Evolutionary conservation across 2,329 filamentous ascomycete species (phyloP), one percentile per base, ranked within the genome.

Genomic region (Cercospora sojina): DNA sequence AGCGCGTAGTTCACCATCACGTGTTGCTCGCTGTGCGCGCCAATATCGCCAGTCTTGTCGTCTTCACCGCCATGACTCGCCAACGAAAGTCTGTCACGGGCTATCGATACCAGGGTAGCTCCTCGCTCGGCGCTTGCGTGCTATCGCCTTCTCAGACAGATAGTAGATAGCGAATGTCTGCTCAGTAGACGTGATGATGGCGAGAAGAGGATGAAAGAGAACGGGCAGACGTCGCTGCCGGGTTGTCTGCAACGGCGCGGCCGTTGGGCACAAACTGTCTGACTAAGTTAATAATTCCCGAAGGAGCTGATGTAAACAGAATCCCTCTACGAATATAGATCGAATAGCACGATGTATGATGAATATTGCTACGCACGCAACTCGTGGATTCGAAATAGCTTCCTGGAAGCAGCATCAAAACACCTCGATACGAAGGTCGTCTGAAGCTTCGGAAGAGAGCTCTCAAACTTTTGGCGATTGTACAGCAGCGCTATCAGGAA

Each of bases 101-200:
- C 58, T 60, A 60, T 47, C 58, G 38, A 57, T 57, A 57, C 58
- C 58, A 49, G 58, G 58, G 58, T 59, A 47, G 35, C 58, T 60
- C 20, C 20, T 47, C 23, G 32, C 25, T n/a, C 27, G 38, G 41
- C 58, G 35, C 35, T 43, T 29, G 58, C 58, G 35, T 60, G 58
- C 38, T 43, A 27, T 43, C 41, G 38, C 20, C 32, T 6, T 3
- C 23, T 25, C 47, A 27, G 23, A n/a, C 47, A 51, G 47, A 27
- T 27, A 8, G 23, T 27, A 25, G 47, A 51, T 51, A 51, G 47
- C 47, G 25, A 13, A 51, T 3, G 20, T 27, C 12, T 27, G 47
- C 23, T 27, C 20, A 51, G 47, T 5, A 29, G 47, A 16, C 47
- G 47, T 51, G 47, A 51, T 51, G 47, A 27, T 9, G 47, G 47